Base-by-base conservation (phyloP, 768 basidiomycete genomes). In the Pleurotus cornucopiae region DNA sequence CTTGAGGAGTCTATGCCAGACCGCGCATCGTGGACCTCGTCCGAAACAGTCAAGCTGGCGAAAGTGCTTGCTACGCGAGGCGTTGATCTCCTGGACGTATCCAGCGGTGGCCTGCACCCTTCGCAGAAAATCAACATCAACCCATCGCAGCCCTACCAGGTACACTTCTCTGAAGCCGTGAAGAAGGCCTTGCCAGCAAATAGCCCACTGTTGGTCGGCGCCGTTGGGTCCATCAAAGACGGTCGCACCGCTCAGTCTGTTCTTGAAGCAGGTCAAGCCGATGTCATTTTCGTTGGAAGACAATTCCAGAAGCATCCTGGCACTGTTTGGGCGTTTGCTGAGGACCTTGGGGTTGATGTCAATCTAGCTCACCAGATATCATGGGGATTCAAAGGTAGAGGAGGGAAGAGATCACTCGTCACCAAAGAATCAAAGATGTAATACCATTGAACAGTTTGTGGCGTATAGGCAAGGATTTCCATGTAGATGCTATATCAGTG, bases 11-110 rank as follows among this genome's bases (percentile, higher is more conserved):
- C 74, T 3, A 68, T 79, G 1, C 81, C 83, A 0, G 70, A 85
- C 56, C 81, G 86, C 58, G 77, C 78, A 9, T 81, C 81, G 5
- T 90, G 91, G 89, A 77, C 79, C 13, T 59, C 79, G 1, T 82
- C 87, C 64, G 90, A 92, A 64, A 88, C 85, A 1, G 80, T 80
- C 20, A 71, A 76, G 30, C 71, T 91, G 20, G 80, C 84, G 2
- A 70, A 74, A 14, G 77, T 84, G 59, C 76, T 92, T 14, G 74
- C 74, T 14, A 76, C 80, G 12, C 77, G 83, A 44, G 89, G 89
- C 4, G 79, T 92, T 51, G 91, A 92, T 67, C 72, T 93, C 37
- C 69, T 93, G 46, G 91, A 93, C 61, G 79, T 89, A 37, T 86
- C 84, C 3, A 76, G 77, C 0, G 89, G 83, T 2, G 91, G 89